Evolutionary conservation across 78 protist species (phyloP), one percentile per base, ranked within the genome.

Genomic region (Protostelium mycophagum): DNA sequence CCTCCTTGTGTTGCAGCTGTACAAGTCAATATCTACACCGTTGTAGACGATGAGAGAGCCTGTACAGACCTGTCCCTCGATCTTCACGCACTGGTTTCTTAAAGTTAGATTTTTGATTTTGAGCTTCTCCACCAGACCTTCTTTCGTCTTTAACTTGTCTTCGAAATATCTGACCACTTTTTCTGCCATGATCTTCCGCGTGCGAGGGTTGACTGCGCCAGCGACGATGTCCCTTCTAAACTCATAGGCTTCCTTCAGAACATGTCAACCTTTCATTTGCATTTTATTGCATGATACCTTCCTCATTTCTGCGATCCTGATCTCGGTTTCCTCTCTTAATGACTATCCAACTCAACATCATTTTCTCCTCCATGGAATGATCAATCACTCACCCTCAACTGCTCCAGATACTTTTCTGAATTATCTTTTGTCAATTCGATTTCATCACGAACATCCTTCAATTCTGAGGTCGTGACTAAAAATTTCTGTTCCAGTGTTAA

Each of bases 1-100:
- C 97, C 35, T 96, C 97, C 63, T 95, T 51, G 73, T 51, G 73
- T 16, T 51, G 73, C 73, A 89, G 35, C 90, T 95, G 89, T 87
- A n/a, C n/a, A n/a, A n/a, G n/a, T n/a, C n/a, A n/a, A n/a, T n/a
- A n/a, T n/a, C n/a, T n/a, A n/a, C n/a, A n/a, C n/a, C n/a, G n/a
- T n/a, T n/a, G n/a, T n/a, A n/a, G n/a, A n/a, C n/a, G n/a, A n/a
- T n/a, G n/a, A n/a, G n/a, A n/a, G n/a, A 88, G 34, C 83, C 28
- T 28, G 83, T 28, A 28, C 83, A n/a, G 35, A 95, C 93, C 86
- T 95, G 96, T 1, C 0, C 16, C 89, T 88, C 91, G 34, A 63
- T 1, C 87, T 91, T 91, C 34, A 34, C 38, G 0, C 86, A 84
- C 63, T 95, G 96, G 1, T 36, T 0, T 86, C 85, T 87, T 85